These are phyloP conservation scores for Solanum boliviense DNA, from an alignment of 257 asterid genomes.

Conservation along the genomic window DNA sequence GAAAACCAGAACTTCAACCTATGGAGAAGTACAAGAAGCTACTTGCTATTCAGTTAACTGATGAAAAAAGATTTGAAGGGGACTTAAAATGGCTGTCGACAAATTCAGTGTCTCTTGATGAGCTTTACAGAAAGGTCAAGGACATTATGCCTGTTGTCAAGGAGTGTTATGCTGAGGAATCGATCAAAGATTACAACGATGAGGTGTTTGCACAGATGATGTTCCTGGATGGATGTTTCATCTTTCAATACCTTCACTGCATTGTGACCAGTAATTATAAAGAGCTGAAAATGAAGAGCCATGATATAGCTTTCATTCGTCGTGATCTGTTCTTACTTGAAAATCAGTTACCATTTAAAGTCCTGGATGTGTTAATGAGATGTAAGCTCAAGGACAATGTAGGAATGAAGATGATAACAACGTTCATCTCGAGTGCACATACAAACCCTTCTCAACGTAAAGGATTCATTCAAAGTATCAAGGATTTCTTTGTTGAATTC, in stretches of 20 bases:
- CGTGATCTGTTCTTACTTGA: conserved; percentile 13
- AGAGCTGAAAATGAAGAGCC: not conserved
- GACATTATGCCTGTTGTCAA: not conserved
- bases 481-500: not conserved
- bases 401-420: not conserved
- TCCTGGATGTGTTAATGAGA: not conserved
- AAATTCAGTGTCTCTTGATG: not conserved
- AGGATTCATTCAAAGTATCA: not conserved
- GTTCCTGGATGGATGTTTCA: conserved; percentile 5
- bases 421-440: not conserved
- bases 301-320: not conserved
- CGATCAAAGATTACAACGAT: not conserved
- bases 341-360: conserved; percentile 5
- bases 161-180: not conserved
- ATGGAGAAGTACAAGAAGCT: not conserved
- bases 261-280: not conserved
- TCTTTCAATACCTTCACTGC: not conserved
- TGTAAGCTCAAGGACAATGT: not conserved
- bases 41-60: not conserved
- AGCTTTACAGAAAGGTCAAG: not conserved
- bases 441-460: not conserved
- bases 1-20: not conserved
- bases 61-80: not conserved
- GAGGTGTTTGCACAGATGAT: conserved; percentile 1
- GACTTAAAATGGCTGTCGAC: not conserved